Conservation (phyloP, 768 basidiomycete species). For the Tylopilus subfusipes region DNA sequence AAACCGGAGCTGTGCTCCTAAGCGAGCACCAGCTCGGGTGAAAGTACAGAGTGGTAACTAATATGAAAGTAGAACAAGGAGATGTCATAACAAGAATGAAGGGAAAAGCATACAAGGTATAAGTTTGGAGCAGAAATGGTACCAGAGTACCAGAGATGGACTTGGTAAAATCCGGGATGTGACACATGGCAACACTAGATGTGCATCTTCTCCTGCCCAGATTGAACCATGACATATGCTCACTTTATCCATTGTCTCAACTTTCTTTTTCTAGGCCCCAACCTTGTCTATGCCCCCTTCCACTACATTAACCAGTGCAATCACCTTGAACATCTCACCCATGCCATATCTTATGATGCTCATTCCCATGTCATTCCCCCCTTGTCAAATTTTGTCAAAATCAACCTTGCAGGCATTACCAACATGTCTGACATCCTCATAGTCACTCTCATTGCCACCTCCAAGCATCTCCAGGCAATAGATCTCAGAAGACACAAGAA, state of each 20-base stretch:
- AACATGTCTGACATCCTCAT: slow-evolving; percentile 71
- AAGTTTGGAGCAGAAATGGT: no score
- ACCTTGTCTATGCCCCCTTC: slow-evolving; percentile 74
- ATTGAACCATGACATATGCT: slow-evolving; percentile 83
- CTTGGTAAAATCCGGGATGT: no score
- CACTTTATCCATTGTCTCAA: slow-evolving; percentile 89
- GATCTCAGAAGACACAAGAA: slow-evolving; percentile 82
- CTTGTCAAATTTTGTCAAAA: slow-evolving; percentile 73
- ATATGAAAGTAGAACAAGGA: no score
- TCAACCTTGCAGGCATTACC: slow-evolving; percentile 76
- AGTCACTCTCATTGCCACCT: slow-evolving; percentile 62
- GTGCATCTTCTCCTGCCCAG: slow-evolving; percentile 55
- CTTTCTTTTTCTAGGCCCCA: slow-evolving; percentile 65
- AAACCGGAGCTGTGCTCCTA: no score
- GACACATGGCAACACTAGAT: no score
- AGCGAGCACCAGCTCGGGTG: no score
- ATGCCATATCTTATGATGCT: slow-evolving; percentile 57
- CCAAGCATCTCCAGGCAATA: slow-evolving; percentile 82
- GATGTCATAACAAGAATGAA: no score
- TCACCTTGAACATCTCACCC: slow-evolving; percentile 82
- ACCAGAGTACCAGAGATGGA: no score
- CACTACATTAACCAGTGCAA: slow-evolving; percentile 67
- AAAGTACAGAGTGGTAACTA: no score
- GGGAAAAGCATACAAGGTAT: no score
- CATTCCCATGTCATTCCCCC: slow-evolving; percentile 62